Evolutionary conservation across 2,329 filamentous ascomycete genomes (phyloP), one percentile per base, ranked within the genome.

Genomic region (Pyrenophora tritici-repentis): DNA sequence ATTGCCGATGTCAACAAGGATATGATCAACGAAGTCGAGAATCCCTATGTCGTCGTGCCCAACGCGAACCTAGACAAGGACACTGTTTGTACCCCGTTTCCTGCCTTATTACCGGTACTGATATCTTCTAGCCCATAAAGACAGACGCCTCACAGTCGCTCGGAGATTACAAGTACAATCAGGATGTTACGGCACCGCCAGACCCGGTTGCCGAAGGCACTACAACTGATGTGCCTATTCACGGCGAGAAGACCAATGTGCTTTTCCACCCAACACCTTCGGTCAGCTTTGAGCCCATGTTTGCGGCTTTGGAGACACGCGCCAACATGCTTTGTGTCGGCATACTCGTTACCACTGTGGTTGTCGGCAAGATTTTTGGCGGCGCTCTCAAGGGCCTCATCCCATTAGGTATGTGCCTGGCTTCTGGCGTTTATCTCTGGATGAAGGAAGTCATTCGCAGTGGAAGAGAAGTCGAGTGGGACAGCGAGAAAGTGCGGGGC

Each of bases 181-280:
- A 97, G 75, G 93, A 97, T 74, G 80, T 96, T 50, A 96, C 91
- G 0, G 90, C 93, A 0, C 93, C 93, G 2, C 93, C 93, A 1
- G 92, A 95, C 60, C 93, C 93, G 0, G 80, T 96, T 16, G 86
- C 87, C 13, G 82, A 87, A 50, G 90, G 91, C 18, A 85, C 87
- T 29, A 97, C 93, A 0, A 92, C 90, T 20, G 94, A 97, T 73
- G 91, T 97, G 1, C 94, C 94, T 3, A 96, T 97, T 51, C 89
- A 92, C 68, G 93, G 92, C 65, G 93, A 97, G 71, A 97, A 94
- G 81, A 97, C 94, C 3, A 97, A 96, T 56, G 87, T 97, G 14
- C 82, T 97, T 24, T 97, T 97, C 74, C 93, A 97, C 73, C 93
- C 94, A 13, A 97, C 93, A 0, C 93, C 93, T 0, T 89, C 88